Base-by-base conservation (phyloP, 352 stramenopile genomes). In the Pythium insidiosum region DNA sequence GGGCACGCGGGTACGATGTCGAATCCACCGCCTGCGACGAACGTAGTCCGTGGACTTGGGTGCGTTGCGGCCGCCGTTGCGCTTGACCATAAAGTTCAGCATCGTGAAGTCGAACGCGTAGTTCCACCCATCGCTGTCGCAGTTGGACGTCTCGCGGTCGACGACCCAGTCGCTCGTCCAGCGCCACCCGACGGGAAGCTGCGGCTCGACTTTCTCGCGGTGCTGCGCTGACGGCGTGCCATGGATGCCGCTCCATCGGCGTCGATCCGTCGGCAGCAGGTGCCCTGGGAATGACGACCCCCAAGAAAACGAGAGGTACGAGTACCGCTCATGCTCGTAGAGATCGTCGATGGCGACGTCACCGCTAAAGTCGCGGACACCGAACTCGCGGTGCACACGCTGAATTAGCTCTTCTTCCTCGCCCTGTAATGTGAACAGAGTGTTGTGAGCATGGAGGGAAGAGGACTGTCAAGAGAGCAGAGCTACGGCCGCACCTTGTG, bases 241-340 rank as follows among this genome's bases (percentile, higher is more conserved):
- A 15, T 74, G 61, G 26, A 74, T 30, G 12, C 57, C 56, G 28
- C 78, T 79, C 73, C 75, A 90, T 24, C 64, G 61, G 16, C 68
- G 67, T 2, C 78, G 64, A 19, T 88, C 78, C 1, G 73, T 85
- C 10, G 68, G 68, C 38, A 88, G 56, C 37, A 90, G 58, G 39
- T 90, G 78, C 0, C 78, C 69, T 13, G 77, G 77, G 28, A 72
- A 84, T 12, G 69, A 75, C 7, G 70, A 76, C 2, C 77, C 74
- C 65, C 70, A 88, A 22, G 73, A 84, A 41, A 86, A 86, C 24
- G 67, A 82, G 28, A 88, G 43, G 23, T 84, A 88, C 38, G 77
- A 87, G 55, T 88, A 90, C n/a, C 77, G 66, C 46, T 88, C 65
- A 43, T 90, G 73, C 50, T 90, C 77, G 55, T 88, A 90, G 20